Evolutionary conservation across 2,329 filamentous ascomycete genomes (phyloP), one percentile per base, ranked within the genome.

Genomic region (Emergomyces africanus): DNA sequence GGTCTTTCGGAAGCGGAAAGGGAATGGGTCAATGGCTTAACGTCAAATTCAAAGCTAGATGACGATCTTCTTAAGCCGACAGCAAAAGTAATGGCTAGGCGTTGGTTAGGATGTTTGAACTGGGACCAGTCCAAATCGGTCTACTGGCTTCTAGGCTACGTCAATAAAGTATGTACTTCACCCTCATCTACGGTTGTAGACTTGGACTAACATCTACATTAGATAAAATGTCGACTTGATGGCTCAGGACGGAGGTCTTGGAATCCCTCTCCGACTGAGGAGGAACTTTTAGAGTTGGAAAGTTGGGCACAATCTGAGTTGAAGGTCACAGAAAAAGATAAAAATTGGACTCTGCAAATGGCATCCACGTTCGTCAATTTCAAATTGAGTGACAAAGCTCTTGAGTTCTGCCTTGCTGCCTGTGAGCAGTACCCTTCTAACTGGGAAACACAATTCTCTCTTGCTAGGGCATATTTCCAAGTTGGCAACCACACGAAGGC

Each of bases 1-100:
- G 64, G 61, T 2, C 54, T 68, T 15, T 58, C 66, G 2, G 60
- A 62, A n/a, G 61, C 64, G 6, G 59, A 66, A 50, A 61, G 42
- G 1, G 54, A 62, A 54, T 68, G 66, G 66, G 62, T 68, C 12
- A 67, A 66, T 53, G 65, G 62, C 33, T 59, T 68, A 49, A 68
- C 63, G 25, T 67, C 66, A 4, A 66, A 65, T 53, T 64, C 62
- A 1, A 61, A 64, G 4, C 63, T 61, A 20, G 65, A 66, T 57
- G 66, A 66, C 58, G 66, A 68, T 61, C 59, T 68, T 50, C 57
- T 68, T 8, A 63, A 62, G 51, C 66, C 64, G 28, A 51, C 64
- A 15, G 62, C 58, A 20, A 64, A 54, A 35, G 42, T 61, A 23
- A 48, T 66, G 44, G 64, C 65, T 6, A 62, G 59, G n/a, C 57